Conservation (phyloP, 2,329 filamentous ascomycete species). For the Colletotrichum noveboracense region DNA sequence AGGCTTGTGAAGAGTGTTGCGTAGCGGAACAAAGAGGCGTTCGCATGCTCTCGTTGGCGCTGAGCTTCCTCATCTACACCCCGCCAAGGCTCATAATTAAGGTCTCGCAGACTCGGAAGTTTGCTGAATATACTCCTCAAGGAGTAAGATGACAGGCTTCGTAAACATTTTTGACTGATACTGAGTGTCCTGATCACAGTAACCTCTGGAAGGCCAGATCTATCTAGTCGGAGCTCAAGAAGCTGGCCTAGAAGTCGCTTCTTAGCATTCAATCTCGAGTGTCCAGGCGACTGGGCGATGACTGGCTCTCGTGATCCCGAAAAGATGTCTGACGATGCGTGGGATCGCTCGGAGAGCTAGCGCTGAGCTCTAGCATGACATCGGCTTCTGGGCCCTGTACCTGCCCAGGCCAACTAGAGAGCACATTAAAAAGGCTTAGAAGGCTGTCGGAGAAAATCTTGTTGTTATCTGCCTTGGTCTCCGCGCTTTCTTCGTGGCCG, state of each 20-base stretch:
- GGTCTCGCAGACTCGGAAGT: too few species aligned
- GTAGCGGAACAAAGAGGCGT: too few species aligned
- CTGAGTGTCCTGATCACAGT: not conserved
- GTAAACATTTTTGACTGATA: too few species aligned
- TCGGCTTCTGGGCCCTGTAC: accelerated
- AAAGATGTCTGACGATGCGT: not conserved
- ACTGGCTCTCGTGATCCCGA: not conserved
- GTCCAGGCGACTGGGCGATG: not conserved
- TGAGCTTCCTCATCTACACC: too few species aligned
- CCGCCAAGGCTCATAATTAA: too few species aligned
- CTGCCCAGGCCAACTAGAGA: not conserved
- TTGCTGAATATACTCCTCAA: too few species aligned
- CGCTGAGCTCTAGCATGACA: not conserved
- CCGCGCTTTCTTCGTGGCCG: not conserved
- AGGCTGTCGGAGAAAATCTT: not conserved
- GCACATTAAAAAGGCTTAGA: accelerated
- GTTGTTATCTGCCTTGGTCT: not conserved
- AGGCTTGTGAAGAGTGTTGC: too few species aligned
- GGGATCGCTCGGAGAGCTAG: not conserved
- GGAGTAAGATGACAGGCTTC: too few species aligned
- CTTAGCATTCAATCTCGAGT: not conserved
- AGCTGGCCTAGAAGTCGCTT: not conserved
- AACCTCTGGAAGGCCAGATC: not conserved
- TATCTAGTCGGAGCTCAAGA: not conserved
- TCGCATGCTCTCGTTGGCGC: too few species aligned